phyloP scores from a whole-genome alignment of 768 basidiomycete species.

The Trametes cinnabarina region DNA sequence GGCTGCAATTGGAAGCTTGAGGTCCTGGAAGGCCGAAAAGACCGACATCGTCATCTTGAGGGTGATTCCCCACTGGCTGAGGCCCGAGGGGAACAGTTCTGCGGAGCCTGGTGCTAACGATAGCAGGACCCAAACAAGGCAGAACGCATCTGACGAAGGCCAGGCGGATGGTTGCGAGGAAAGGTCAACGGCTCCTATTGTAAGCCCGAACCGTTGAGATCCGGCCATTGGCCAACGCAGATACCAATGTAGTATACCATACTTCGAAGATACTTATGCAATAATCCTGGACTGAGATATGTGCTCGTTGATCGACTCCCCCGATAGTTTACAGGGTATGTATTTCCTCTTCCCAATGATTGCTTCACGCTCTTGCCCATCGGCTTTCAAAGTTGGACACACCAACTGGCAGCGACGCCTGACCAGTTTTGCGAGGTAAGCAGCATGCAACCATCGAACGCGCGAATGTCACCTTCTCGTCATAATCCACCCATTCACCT shows the following conservation, averaged over 20 bases:
- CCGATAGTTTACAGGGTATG: neutral
- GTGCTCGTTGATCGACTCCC: neutral
- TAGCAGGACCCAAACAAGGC: too few species aligned
- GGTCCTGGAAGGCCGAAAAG: conserved; percentile 29
- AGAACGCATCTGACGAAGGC: too few species aligned
- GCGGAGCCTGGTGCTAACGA: too few species aligned
- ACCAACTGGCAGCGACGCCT: conserved; percentile 65
- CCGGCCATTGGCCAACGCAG: too few species aligned
- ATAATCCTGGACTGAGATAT: neutral
- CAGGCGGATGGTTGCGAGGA: neutral
- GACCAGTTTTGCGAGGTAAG: conserved; percentile 5
- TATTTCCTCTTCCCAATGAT: neutral
- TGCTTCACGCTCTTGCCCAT: conserved; percentile 61
- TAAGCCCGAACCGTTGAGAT: too few species aligned
- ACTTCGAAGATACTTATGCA: too few species aligned
- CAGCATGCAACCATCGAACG: neutral
- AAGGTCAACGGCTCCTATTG: neutral
- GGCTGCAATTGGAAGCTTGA: conserved; percentile 33
- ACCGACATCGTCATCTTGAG: neutral
- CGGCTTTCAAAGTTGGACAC: conserved; percentile 64
- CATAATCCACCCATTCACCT: conserved; percentile 84
- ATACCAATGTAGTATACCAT: too few species aligned
- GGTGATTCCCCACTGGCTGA: neutral
- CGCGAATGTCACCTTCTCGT: conserved; percentile 69
- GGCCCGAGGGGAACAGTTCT: too few species aligned